Percentiles rank a stretch among this genome's conserved stretches.
Evolutionary conservation across 108 stramenopile genomes (phyloP).

Genomic region (Cyclotella cryptica): DNA sequence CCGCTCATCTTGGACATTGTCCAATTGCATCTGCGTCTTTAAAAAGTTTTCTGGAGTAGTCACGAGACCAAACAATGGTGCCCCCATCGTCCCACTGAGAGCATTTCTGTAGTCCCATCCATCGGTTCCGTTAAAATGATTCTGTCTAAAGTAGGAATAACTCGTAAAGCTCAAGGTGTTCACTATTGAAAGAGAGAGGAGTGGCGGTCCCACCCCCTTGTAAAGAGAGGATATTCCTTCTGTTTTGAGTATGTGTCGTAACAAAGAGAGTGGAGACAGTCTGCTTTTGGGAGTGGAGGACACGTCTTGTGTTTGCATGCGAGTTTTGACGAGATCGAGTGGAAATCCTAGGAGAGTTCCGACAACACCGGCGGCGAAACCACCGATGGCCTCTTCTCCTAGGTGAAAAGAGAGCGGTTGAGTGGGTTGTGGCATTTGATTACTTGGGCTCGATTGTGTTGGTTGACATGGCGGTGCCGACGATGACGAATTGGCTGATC

Average conservation of each 20-base stretch:
- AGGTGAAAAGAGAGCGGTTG: conserved; percentile 49
- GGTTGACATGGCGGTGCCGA: background rate
- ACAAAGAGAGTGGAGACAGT: conserved; percentile 32
- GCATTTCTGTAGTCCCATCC: conserved; percentile 84
- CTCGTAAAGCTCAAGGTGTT: conserved; percentile 88
- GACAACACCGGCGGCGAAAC: conserved; percentile 81
- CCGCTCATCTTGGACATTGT: conserved; percentile 48
- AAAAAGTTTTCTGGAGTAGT: conserved; percentile 90
- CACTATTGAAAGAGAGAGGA: conserved; percentile 84
- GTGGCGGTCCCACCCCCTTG: conserved; percentile 86
- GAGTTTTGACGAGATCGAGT: conserved; percentile 72
- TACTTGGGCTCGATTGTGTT: conserved; percentile 11
- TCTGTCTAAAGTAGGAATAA: conserved; percentile 77
- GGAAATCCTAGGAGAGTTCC: conserved; percentile 94
- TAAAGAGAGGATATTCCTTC: conserved; percentile 83
- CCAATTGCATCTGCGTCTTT: conserved; percentile 76
- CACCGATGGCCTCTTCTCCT: conserved; percentile 68
- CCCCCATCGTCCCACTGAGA: conserved; percentile 76
- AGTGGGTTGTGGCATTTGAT: background rate
- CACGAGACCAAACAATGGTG: conserved; percentile 74
- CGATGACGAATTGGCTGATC: too few species aligned
- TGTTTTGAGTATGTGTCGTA: conserved; percentile 63
- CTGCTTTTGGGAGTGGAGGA: conserved; percentile 30
- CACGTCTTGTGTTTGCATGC: conserved; percentile 39
- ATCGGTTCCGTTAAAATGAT: conserved; percentile 60